A percentile compares a stretch with the other conserved stretches of the same genome.
These are phyloP conservation scores for Chloropicon primus DNA, from an alignment of 139 green algal species.

Conservation along the genomic window DNA sequence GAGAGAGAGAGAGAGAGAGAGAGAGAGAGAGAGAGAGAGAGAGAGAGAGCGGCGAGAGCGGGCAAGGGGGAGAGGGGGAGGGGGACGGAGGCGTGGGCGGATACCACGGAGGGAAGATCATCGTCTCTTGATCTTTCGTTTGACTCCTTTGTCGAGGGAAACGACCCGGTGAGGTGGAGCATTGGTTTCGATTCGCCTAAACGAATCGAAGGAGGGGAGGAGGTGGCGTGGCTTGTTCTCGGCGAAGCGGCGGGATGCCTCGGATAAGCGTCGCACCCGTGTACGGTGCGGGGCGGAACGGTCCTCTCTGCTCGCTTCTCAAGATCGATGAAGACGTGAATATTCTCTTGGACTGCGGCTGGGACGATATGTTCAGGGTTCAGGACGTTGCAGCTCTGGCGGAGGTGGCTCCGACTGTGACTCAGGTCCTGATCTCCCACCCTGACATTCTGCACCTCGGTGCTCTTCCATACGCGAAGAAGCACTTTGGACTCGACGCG, in stretches of 20 bases:
- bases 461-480: constrained; percentile 63
- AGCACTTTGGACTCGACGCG: constrained; percentile 28
- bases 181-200: no score
- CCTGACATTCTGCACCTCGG: constrained; percentile 59
- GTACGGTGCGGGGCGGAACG: constrained; percentile 26
- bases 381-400: constrained; percentile 29
- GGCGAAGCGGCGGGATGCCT: background rate
- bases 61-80: no score
- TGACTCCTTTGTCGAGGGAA: no score
- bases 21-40: no score
- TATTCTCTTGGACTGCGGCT: constrained; percentile 86
- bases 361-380: constrained; percentile 49
- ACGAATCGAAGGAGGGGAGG: no score
- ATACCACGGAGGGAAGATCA: no score
- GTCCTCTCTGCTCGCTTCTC: constrained; percentile 61
- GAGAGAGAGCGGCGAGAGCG: no score
- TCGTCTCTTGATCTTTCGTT: no score
- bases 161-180: no score
- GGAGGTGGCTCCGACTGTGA: constrained; percentile 21
- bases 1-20: no score
- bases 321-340: constrained; percentile 37
- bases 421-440: constrained; percentile 71
- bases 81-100: no score
- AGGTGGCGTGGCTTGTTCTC: no score
- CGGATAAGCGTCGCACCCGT: constrained; percentile 30